These are phyloP conservation scores for Thermomucor indicae-seudaticae DNA, from an alignment of 371 early-diverging fungal species.

Conservation along the genomic window DNA sequence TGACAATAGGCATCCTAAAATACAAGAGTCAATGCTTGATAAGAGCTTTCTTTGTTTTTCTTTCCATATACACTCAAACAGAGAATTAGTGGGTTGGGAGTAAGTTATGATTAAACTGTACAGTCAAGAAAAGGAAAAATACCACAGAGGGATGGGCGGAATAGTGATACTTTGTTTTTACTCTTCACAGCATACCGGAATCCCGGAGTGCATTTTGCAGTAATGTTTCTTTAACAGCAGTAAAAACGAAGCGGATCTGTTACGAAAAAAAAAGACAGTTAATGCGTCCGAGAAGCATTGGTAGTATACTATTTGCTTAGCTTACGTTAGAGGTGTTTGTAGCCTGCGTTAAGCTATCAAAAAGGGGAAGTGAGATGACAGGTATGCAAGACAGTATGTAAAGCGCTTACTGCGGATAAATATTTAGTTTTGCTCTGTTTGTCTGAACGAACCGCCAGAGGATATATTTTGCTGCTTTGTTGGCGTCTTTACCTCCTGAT, in stretches of 20 bases:
- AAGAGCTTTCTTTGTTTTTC: too few relatives aligned
- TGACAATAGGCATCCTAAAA: too few relatives aligned
- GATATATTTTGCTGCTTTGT: conserved; percentile 72
- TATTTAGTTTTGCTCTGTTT: conserved; percentile 63
- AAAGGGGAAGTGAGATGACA: not conserved
- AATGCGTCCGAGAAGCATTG: not conserved
- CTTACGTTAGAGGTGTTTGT: conserved; percentile 70
- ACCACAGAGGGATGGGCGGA: not conserved
- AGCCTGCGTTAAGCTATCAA: conserved; percentile 61
- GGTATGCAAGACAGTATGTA: not conserved
- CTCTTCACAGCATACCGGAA: conserved; percentile 63
- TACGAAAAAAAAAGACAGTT: not conserved
- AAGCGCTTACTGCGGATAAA: conserved; percentile 67
- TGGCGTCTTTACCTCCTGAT: conserved; percentile 59
- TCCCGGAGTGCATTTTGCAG: conserved; percentile 64
- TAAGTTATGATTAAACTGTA: not conserved
- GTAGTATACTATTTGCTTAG: not conserved
- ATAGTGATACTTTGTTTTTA: conserved; percentile 5
- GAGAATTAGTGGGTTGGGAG: too few relatives aligned
- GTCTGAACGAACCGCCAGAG: conserved; percentile 67
- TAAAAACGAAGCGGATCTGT: conserved; percentile 63
- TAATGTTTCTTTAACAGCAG: conserved; percentile 72
- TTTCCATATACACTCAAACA: too few relatives aligned
- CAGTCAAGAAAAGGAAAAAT: not conserved
- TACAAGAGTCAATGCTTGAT: too few relatives aligned